Percentiles rank a stretch among this genome's conserved stretches.
phyloP scores from a whole-genome alignment of 192 early-diverging fungal genomes.

The Diversispora epigaea region DNA sequence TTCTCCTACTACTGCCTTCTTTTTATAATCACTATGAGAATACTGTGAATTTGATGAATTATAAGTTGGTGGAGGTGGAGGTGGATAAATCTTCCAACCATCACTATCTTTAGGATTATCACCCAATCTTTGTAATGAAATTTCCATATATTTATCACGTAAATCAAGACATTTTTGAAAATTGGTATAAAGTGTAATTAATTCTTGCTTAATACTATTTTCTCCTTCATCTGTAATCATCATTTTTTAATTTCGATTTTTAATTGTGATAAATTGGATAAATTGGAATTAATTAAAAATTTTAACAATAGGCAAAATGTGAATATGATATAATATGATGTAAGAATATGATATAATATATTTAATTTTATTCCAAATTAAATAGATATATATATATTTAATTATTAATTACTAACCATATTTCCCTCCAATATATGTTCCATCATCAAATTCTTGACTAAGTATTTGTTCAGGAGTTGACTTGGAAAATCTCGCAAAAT shows the following conservation, averaged over 20 bases:
- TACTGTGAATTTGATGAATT: constrained; percentile 27
- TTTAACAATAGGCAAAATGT: too few species aligned
- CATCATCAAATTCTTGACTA: too few species aligned
- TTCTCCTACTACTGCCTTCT: constrained; percentile 39
- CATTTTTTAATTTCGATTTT: constrained; percentile 33
- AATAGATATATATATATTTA: too few species aligned
- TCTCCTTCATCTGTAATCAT: background rate
- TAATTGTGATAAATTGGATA: background rate
- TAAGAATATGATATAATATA: too few species aligned
- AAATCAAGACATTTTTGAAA: constrained; percentile 75
- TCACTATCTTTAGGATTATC: constrained; percentile 84
- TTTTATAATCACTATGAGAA: constrained; percentile 29
- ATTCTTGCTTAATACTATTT: constrained; percentile 41
- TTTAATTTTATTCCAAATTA: too few species aligned
- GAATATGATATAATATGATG: too few species aligned
- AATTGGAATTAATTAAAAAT: background rate
- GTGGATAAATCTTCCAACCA: constrained; percentile 84
- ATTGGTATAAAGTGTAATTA: constrained; percentile 57
- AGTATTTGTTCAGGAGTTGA: too few species aligned
- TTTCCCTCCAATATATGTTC: too few species aligned
- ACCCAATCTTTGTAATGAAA: constrained; percentile 64
- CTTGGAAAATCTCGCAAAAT: too few species aligned
- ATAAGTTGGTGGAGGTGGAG: constrained; percentile 77
- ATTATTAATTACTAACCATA: too few species aligned
- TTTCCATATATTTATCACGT: constrained; percentile 81